Evolutionary conservation across 2,329 filamentous ascomycete genomes (phyloP).

Genomic region (Nannizziopsis arthrosporioides): DNA sequence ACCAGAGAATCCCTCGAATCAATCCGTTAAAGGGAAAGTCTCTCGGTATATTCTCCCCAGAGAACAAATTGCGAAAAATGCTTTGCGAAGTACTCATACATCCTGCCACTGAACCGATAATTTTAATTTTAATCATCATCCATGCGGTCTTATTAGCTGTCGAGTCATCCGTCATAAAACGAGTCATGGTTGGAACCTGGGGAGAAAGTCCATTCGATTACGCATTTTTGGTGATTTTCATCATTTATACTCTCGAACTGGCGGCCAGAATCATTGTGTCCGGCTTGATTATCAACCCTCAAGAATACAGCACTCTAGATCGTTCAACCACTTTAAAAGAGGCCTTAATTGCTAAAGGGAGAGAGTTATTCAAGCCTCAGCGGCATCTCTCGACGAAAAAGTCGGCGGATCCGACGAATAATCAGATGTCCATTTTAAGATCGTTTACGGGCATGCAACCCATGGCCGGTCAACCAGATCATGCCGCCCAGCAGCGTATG

Average conservation of each 20-base stretch:
- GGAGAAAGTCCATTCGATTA: conserved; percentile 58
- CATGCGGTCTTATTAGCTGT: conserved; percentile 82
- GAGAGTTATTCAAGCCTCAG: conserved; percentile 69
- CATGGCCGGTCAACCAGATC: conserved; percentile 43
- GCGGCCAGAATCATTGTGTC: conserved; percentile 79
- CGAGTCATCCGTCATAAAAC: conserved; percentile 61
- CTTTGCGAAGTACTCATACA: conserved; percentile 79
- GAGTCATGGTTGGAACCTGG: conserved; percentile 52
- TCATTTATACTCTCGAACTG: conserved; percentile 80
- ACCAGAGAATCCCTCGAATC: conserved; percentile 31
- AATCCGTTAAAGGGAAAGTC: conserved; percentile 84
- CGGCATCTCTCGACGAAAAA: conserved; percentile 55
- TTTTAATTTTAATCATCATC: conserved; percentile 74
- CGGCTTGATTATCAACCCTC: conserved; percentile 78
- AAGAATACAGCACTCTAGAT: conserved; percentile 85
- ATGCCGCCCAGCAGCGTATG: conserved; percentile 66
- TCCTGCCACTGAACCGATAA: conserved; percentile 72
- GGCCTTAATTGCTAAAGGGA: conserved; percentile 64
- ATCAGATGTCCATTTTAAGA: conserved; percentile 51
- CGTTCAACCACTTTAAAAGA: conserved; percentile 61
- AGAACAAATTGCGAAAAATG: conserved; percentile 60
- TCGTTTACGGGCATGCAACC: conserved; percentile 66
- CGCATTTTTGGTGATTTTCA: conserved; percentile 69
- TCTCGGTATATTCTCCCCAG: conserved; percentile 68
- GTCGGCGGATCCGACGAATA: conserved; percentile 30